Evolutionary conservation across 257 asterid species (phyloP).

Genomic region (Solanum verrucosum): DNA sequence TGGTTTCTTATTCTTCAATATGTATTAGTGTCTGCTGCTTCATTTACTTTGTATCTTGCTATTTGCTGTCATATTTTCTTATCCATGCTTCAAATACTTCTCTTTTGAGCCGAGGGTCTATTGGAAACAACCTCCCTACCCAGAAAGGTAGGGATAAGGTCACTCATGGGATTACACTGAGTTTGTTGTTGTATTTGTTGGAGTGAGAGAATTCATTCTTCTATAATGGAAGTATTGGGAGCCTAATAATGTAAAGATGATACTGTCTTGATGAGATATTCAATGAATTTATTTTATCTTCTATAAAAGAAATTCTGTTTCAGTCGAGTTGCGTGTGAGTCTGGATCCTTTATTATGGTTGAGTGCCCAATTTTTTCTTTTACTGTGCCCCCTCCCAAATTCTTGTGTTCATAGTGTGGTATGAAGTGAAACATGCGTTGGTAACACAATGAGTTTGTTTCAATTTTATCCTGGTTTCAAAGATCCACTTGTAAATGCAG

Average conservation of each 20-base stretch:
- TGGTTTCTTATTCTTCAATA: neutral
- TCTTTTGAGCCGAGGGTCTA: neutral
- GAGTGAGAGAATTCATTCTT: neutral
- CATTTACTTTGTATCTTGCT: neutral
- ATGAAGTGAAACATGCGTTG: neutral
- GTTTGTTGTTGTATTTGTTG: neutral
- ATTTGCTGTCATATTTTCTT: neutral
- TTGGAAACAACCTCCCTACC: neutral
- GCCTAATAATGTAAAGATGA: neutral
- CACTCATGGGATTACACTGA: neutral
- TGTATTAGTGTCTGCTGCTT: neutral
- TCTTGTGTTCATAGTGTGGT: neutral
- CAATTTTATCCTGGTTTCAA: neutral
- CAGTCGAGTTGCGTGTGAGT: neutral
- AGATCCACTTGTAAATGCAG: conserved; percentile 20
- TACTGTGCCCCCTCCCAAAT: neutral
- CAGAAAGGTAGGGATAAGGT: neutral
- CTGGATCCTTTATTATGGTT: neutral
- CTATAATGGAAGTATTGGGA: neutral
- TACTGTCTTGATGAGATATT: neutral
- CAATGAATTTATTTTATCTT: neutral
- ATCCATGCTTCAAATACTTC: neutral
- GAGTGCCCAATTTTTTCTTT: neutral
- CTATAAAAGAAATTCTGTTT: neutral
- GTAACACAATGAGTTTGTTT: neutral